Conservation (phyloP, 2,329 filamentous ascomycete species). For the Chaetomium globosum region DNA sequence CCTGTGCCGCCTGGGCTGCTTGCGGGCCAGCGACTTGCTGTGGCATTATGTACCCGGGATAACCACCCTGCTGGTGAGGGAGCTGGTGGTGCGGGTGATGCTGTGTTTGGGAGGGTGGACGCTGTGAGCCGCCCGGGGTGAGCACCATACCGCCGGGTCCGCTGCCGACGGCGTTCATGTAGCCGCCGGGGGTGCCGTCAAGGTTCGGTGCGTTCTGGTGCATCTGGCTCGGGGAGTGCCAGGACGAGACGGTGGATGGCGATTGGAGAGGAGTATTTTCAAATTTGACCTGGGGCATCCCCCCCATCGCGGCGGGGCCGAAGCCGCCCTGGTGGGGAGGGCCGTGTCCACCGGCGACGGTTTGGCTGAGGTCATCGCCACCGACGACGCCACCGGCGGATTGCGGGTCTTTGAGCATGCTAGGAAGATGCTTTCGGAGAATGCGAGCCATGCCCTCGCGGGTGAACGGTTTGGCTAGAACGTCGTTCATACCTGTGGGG, state of each 20-base stretch:
- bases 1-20: slow-evolving; percentile 1
- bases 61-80: slow-evolving; percentile 16
- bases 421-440: slow-evolving; percentile 84
- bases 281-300: slow-evolving; percentile 51
- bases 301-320: slow-evolving; percentile 29
- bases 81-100: slow-evolving; percentile 35
- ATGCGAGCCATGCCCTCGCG: slow-evolving; percentile 81
- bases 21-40: slow-evolving; percentile 19
- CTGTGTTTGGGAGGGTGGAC: slow-evolving; percentile 29
- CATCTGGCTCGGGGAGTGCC: slow-evolving; percentile 57
- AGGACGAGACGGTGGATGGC: slow-evolving; percentile 52
- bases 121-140: slow-evolving; percentile 36
- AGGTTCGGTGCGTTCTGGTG: slow-evolving; percentile 52
- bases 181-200: slow-evolving; percentile 45
- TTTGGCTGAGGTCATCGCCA: slow-evolving; percentile 45
- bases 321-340: slow-evolving; percentile 15
- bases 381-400: slow-evolving; percentile 25
- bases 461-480: slow-evolving; percentile 95
- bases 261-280: slow-evolving; percentile 60
- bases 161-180: slow-evolving; percentile 47
- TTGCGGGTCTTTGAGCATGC: slow-evolving; percentile 71
- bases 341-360: slow-evolving; percentile 33
- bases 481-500: slow-evolving; percentile 86
- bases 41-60: slow-evolving; percentile 27
- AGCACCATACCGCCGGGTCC: slow-evolving; percentile 22